Base-by-base conservation (phyloP, 306 rosid species). In the Datisca glomerata region DNA sequence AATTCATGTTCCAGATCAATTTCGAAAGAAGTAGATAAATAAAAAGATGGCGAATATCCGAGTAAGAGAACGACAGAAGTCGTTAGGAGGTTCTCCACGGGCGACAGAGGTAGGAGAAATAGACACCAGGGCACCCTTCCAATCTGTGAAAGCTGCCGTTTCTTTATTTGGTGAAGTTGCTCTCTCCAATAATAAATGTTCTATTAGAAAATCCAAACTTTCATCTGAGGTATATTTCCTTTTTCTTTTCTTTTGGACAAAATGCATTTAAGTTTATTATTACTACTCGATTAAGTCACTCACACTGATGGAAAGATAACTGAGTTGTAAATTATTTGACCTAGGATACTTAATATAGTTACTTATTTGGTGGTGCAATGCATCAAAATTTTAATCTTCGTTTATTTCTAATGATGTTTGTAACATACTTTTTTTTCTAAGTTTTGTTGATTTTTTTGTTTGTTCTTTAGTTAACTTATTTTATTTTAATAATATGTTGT, bases 41-140 rank as follows among this genome's bases (percentile, higher is more conserved):
- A 2, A 57, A 66, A 59, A 53, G 57, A 85, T 86, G 94, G 55
- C 33, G 0, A 67, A 45, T 53, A 8, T 14, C 17, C 63, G 51
- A 5, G 42, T 40, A 15, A 66, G 49, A 53, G 79, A 66, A 3
- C 53, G 25, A 8, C 65, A 24, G 10, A 75, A 66, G 55, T 59
- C 54, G 1, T 0, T 8, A 12, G 64, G 53, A 10, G 58, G 45
- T 56, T 84, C 95, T 53, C 83, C 95, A 3, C 77, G 65, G 59
- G 59, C 57, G 59, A 57, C 57, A 21, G 94, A 79, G 68, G 78
- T 87, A 53, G 96, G 96, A 54, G 93, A 81, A 67, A 76, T 86
- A 18, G 93, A 81, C 70, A 85, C 91, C 31, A 69, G 98, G 45
- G 84, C 95, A 0, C 98, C 98, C n/a, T 89, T 89, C 63, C 93